A percentile compares a stretch with the other conserved stretches of the same genome.
phyloP scores from a whole-genome alignment of 805 yeast genomes.

The Saccharomycopsis fibuligera region DNA sequence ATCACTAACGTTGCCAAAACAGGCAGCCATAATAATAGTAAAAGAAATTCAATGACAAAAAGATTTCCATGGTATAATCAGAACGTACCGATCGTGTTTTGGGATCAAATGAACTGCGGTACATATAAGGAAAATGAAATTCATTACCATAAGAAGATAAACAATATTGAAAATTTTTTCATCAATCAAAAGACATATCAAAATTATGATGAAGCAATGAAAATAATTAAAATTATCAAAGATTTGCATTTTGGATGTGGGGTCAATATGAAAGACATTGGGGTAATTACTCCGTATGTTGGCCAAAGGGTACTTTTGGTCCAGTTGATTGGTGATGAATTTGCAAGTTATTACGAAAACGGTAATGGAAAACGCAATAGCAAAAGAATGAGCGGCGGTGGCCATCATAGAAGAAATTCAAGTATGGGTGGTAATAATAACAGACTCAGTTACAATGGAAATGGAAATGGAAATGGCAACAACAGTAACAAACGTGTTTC shows the following conservation, averaged over 20 bases:
- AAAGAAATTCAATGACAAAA: not conserved
- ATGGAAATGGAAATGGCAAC: not conserved
- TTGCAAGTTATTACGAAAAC: not conserved
- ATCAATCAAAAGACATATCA: slow-evolving; percentile 20
- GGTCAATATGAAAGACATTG: slow-evolving; percentile 44
- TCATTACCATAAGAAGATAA: slow-evolving; percentile 30
- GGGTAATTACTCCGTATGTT: slow-evolving; percentile 56
- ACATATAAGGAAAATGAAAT: slow-evolving; percentile 52
- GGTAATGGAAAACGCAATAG: not conserved
- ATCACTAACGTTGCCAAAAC: slow-evolving; percentile 21
- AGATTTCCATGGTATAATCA: slow-evolving; percentile 44
- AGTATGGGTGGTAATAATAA: not conserved
- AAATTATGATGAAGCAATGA: slow-evolving; percentile 14
- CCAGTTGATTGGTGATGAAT: slow-evolving; percentile 14
- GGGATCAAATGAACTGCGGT: slow-evolving; percentile 32
- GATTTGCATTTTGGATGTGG: slow-evolving; percentile 42
- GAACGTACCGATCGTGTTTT: slow-evolving; percentile 52
- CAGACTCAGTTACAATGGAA: not conserved
- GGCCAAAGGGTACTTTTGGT: slow-evolving; percentile 41
- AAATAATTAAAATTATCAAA: slow-evolving; percentile 28
- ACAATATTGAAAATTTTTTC: slow-evolving; percentile 20
- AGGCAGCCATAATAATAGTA: not conserved
- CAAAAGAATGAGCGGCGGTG: not conserved
- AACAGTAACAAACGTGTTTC: not conserved
- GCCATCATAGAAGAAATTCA: not conserved